phyloP scores from a whole-genome alignment of 164 flowering plant species.

The Umbilicus rupestris region DNA sequence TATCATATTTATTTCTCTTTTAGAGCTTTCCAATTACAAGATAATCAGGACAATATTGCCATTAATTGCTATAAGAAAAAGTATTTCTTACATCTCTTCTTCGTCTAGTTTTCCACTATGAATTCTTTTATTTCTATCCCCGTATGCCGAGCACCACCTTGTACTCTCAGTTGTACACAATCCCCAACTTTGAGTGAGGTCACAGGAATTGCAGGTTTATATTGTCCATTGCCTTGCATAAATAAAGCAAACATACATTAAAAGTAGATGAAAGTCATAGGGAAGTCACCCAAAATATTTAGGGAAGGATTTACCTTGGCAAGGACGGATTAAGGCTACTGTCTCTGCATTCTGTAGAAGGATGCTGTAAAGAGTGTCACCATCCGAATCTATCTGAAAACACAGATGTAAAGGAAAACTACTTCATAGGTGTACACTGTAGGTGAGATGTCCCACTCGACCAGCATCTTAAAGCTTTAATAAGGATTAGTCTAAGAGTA shows the following conservation, averaged over 20 bases:
- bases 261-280: not conserved
- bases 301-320: slow-evolving; percentile 29
- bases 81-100: not conserved
- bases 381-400: slow-evolving; percentile 34
- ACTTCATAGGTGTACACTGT: not conserved
- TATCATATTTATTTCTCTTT: too few species aligned
- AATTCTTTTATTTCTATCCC: slow-evolving; percentile 89
- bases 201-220: slow-evolving; percentile 50
- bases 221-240: slow-evolving; percentile 30
- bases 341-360: slow-evolving; percentile 89
- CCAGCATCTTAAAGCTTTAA: too few species aligned
- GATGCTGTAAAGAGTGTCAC: slow-evolving; percentile 44
- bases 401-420: not conserved
- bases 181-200: slow-evolving; percentile 79
- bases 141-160: slow-evolving; percentile 83
- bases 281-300: not conserved
- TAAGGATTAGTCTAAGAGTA: not conserved
- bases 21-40: too few species aligned
- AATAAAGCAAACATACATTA: not conserved
- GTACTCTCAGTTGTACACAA: slow-evolving; percentile 49
- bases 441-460: not conserved
- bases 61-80: too few species aligned
- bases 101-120: slow-evolving; percentile 63
- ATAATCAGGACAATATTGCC: too few species aligned
- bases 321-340: slow-evolving; percentile 54